A percentile compares a stretch with the other conserved stretches of the same genome.
Evolutionary conservation across 2,329 filamentous ascomycete genomes (phyloP).

Genomic region (Fusarium vanettenii): DNA sequence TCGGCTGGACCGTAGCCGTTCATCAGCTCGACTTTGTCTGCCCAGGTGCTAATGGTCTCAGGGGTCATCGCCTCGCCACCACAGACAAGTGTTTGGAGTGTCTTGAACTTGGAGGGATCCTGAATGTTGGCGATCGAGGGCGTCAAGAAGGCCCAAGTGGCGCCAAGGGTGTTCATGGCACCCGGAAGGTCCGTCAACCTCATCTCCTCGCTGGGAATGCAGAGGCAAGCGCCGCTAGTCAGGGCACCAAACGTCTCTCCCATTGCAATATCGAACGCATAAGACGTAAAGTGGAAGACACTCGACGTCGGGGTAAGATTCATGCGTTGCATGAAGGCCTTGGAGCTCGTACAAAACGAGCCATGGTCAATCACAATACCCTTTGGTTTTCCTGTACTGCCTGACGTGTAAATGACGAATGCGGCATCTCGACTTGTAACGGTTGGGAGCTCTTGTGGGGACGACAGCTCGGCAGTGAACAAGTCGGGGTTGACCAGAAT

Average conservation of each 20-base stretch:
- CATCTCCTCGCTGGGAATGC: constrained; percentile 40
- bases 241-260: constrained; percentile 32
- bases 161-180: constrained; percentile 24
- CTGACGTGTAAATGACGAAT: constrained; percentile 39
- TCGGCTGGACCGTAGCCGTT: constrained; percentile 43
- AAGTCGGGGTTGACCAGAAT: background rate
- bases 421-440: constrained; percentile 4
- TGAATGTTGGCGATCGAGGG: constrained; percentile 40
- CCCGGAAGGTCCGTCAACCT: constrained; percentile 15
- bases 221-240: constrained; percentile 34
- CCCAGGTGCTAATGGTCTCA: constrained; percentile 32
- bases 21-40: constrained; percentile 24
- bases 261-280: constrained; percentile 39
- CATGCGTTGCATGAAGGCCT: constrained; percentile 24
- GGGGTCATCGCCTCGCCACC: constrained; percentile 35
- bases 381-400: constrained; percentile 41
- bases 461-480: background rate
- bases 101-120: constrained; percentile 28
- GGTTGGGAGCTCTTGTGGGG: background rate
- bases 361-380: constrained; percentile 38
- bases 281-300: constrained; percentile 40
- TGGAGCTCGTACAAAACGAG: constrained; percentile 17
- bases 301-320: background rate
- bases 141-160: constrained; percentile 40
- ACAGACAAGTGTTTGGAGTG: constrained; percentile 23